These are phyloP conservation scores for Xylariaceae sp. DNA, from an alignment of 2,329 filamentous ascomycete genomes.

Conservation along the genomic window DNA sequence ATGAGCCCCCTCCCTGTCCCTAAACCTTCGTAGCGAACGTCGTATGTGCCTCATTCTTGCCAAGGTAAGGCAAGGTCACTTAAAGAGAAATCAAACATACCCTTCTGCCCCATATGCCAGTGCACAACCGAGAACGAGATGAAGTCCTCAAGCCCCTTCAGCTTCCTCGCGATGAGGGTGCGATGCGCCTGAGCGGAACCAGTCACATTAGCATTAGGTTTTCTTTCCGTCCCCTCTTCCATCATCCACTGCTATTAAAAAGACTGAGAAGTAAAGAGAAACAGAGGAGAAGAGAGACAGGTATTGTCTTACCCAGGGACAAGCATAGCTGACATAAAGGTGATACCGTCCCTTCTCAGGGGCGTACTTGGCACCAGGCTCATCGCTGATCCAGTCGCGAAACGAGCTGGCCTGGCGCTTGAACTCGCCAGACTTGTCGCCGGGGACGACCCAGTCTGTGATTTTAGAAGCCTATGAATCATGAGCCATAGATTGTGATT, in stretches of 20 bases:
- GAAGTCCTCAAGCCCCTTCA: constrained; percentile 91
- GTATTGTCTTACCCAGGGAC: constrained; percentile 83
- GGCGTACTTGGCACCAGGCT: constrained; percentile 75
- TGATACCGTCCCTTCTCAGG: constrained; percentile 91
- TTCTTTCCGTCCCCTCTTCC: background rate
- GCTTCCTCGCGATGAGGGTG: constrained; percentile 81
- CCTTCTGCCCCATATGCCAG: constrained; percentile 78
- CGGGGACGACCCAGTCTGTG: constrained; percentile 81
- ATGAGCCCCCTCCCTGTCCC: too few species aligned
- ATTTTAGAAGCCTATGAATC: constrained; percentile 56
- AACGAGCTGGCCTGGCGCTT: constrained; percentile 87
- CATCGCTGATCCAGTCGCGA: constrained; percentile 77
- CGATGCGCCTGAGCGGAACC: constrained; percentile 67
- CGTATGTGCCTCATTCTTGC: too few species aligned
- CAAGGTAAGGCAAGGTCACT: background rate
- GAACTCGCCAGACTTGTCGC: constrained; percentile 86
- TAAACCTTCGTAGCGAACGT: too few species aligned
- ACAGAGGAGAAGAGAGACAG: constrained; percentile 10
- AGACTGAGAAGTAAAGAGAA: background rate
- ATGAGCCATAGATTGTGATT: constrained; percentile 5
- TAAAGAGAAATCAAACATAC: constrained; percentile 35
- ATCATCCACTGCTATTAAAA: background rate
- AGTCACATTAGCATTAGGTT: background rate
- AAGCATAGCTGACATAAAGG: constrained; percentile 92
- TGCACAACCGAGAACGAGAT: constrained; percentile 84